Percentiles rank a stretch among this genome's conserved stretches.
phyloP scores from a whole-genome alignment of 345 rosid species.

The Crucihimalaya himalaica region DNA sequence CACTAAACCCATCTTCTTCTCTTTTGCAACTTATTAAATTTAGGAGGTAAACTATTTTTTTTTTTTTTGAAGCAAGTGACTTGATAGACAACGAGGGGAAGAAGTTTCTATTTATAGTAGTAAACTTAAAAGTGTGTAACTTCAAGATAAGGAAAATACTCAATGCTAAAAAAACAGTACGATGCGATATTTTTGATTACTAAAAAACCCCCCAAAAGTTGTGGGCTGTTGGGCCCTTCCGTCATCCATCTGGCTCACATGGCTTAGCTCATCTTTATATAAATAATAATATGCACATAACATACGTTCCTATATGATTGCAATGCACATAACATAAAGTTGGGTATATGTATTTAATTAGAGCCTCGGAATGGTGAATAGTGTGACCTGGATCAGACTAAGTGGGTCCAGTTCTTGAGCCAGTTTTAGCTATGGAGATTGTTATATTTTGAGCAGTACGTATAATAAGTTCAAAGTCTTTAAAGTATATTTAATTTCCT shows the following conservation, averaged over 20 bases:
- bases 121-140: neutral
- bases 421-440: conserved; percentile 3
- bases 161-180: conserved; percentile 8
- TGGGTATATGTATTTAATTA: conserved; percentile 14
- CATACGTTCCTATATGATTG: conserved; percentile 20
- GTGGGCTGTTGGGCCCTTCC: conserved; percentile 38
- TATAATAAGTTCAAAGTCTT: conserved; percentile 15
- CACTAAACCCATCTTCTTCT: conserved; percentile 41
- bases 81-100: conserved; percentile 28
- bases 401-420: conserved; percentile 33
- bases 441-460: neutral
- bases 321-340: neutral
- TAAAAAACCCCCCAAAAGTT: conserved; percentile 16
- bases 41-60: neutral
- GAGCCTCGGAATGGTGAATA: conserved; percentile 39
- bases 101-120: conserved; percentile 36
- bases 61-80: conserved; percentile 19
- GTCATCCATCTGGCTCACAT: conserved; percentile 38
- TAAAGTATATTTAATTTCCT: conserved; percentile 16
- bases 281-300: conserved; percentile 3
- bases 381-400: conserved; percentile 24
- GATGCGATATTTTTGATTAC: conserved; percentile 7
- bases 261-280: conserved; percentile 34
- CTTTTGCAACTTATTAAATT: neutral
- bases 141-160: conserved; percentile 29